Evolutionary conservation across 2,329 filamentous ascomycete genomes (phyloP).

Genomic region (Fonsecaea pugnacius): DNA sequence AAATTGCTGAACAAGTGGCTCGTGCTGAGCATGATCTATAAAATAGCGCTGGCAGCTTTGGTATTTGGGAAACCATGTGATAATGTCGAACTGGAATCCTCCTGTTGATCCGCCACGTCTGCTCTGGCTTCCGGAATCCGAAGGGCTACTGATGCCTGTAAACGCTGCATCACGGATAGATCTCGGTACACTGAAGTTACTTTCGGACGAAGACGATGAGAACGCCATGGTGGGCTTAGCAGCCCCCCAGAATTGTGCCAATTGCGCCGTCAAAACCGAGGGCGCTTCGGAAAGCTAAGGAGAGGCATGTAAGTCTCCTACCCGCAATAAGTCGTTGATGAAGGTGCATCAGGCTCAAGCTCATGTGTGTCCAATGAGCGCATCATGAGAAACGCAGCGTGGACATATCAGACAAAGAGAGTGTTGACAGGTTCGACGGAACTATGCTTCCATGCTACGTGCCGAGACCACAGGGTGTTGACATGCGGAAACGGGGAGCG

Average conservation of each 20-base stretch:
- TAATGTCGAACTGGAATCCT: conserved; percentile 64
- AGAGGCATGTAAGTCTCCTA: conserved; percentile 16
- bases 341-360: conserved; percentile 9
- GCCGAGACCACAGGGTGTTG: conserved; percentile 13
- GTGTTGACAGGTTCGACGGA: conserved; percentile 9
- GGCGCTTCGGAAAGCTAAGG: neutral
- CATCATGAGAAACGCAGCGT: conserved; percentile 21
- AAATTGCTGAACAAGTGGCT: conserved; percentile 79
- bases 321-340: conserved; percentile 6
- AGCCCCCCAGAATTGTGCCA: neutral
- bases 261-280: conserved; percentile 2
- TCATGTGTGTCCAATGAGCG: conserved; percentile 9
- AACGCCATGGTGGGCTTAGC: conserved; percentile 28
- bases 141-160: conserved; percentile 30
- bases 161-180: conserved; percentile 29
- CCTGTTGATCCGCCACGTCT: conserved; percentile 32
- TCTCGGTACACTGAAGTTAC: conserved; percentile 26
- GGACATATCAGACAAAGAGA: conserved; percentile 9
- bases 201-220: conserved; percentile 37
- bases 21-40: conserved; percentile 86
- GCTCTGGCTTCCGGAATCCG: conserved; percentile 19
- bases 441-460: conserved; percentile 15
- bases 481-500: conserved; percentile 13
- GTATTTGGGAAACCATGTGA: conserved; percentile 91
- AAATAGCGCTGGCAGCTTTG: conserved; percentile 91